Evolutionary conservation across 108 stramenopile genomes (phyloP), one percentile per base, ranked within the genome.

Genomic region (Halocafeteria seosinensis): DNA sequence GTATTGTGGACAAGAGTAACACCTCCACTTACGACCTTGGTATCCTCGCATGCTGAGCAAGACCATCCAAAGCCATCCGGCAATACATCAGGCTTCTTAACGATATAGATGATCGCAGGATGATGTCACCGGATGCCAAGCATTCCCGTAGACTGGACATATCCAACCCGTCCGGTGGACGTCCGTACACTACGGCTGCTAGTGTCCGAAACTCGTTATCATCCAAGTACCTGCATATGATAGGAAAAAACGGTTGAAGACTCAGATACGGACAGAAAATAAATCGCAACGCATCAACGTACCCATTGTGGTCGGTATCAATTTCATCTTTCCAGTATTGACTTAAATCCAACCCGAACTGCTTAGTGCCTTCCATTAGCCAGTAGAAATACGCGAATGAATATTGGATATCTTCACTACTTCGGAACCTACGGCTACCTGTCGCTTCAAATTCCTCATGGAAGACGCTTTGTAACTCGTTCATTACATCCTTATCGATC

Each of bases 351-450:
- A 13, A 17, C 13, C 8, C 42, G 6, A n/a, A 29, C 6, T 21
- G 13, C 13, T 70, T 69, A 30, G 24, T 37, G 1, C 52, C 9
- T 25, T 73, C 62, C 23, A 69, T 73, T 25, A 79, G 26, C 55
- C 67, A 79, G 61, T 73, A 73, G 58, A 73, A 70, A 64, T 73
- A 79, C 24, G 69, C 25, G 23, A 79, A 79, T 0, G 75, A 66
- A 58, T 68, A 79, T 58, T 79, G 78, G 65, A 76, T 61, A 59
- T 79, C 78, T 23, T 73, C n/a, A 5, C 50, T 6, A 17, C 35
- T 21, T 21, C 78, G 71, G 29, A 79, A 79, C 1, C 74, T 62
- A 31, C 71, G 62, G 6, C 1, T 4, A 4, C 68, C 65, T 9
- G 78, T 79, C 25, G 29, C 5, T 12, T 62, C 24, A 61, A 71